Base-by-base conservation (phyloP, 306 rosid species). In the Casuarina equisetifolia region DNA sequence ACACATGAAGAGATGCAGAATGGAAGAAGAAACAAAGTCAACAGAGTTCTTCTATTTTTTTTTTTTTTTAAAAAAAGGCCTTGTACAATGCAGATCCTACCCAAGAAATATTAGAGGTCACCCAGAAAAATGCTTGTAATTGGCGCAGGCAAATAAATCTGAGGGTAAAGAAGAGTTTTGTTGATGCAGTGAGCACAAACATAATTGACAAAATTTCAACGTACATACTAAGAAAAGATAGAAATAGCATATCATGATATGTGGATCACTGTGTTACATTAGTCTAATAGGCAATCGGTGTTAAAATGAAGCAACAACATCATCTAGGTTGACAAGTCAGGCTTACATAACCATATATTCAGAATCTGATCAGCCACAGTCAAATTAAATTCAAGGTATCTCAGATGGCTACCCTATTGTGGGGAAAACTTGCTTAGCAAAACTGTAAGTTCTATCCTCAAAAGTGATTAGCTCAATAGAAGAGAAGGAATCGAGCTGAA, bases 381-480 rank as follows among this genome's bases (percentile, higher is more conserved):
- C 79, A 32, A 15, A 50, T n/a, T 43, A 76, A 16, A 4, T 48
- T 66, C 69, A 63, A 19, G 42, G 54, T 53, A 73, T 67, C 62
- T 17, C 36, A 52, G 39, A 44, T 36, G 4, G 62, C 45, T 59
- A 59, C 61, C 63, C 49, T 45, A 59, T 77, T 53, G 53, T 59
- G 36, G 19, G 74, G 73, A 39, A 19, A 20, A 54, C 43, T 32
- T 78, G 59, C 81, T 43, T 25, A 39, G 69, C 19, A 39, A 77
- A 77, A 77, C 44, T 74, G 51, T n/a, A 69, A 19, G 38, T 13
- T 9, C 36, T 7, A 68, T 12, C 58, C 69, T 44, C 49, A 48
- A 69, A 58, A 63, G 69, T 76, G 82, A 66, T 58, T 61, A 54
- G 36, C 64, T 74, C 51, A 43, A 6, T 62, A 19, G 32, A 8